Percentiles rank a stretch among this genome's conserved stretches.
These are phyloP conservation scores for Schoenoplectus triqueter DNA, from an alignment of 202 grass and related monocot genomes.

Conservation along the genomic window DNA sequence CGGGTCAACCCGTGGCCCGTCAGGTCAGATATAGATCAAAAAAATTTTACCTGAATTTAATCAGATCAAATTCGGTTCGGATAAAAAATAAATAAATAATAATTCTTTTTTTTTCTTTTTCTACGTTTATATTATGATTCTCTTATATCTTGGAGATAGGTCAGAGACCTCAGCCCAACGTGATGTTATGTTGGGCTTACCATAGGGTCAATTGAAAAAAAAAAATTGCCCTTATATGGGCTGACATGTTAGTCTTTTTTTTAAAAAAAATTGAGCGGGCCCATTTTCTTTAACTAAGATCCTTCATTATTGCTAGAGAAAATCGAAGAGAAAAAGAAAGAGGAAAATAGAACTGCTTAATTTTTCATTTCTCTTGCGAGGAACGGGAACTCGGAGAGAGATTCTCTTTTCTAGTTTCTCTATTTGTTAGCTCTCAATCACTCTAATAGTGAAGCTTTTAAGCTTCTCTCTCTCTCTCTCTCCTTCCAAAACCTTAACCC, in stretches of 20 bases:
- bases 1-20: too few relatives aligned
- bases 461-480: neutral
- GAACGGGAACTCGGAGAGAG: neutral
- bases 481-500: conserved; percentile 10
- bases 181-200: too few relatives aligned
- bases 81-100: too few relatives aligned
- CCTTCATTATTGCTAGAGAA: neutral
- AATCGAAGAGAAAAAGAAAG: neutral
- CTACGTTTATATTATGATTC: too few relatives aligned
- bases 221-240: neutral
- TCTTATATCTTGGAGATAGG: too few relatives aligned
- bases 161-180: too few relatives aligned
- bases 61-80: too few relatives aligned
- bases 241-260: neutral
- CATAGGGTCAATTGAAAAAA: neutral
- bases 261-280: neutral
- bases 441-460: neutral
- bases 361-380: neutral
- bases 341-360: neutral
- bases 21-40: too few relatives aligned
- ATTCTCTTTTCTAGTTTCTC: neutral
- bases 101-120: too few relatives aligned
- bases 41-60: too few relatives aligned
- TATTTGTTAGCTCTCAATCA: neutral
- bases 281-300: neutral